These are phyloP conservation scores for Melampsora americana DNA, from an alignment of 1,284 basidiomycete genomes.

Conservation along the genomic window DNA sequence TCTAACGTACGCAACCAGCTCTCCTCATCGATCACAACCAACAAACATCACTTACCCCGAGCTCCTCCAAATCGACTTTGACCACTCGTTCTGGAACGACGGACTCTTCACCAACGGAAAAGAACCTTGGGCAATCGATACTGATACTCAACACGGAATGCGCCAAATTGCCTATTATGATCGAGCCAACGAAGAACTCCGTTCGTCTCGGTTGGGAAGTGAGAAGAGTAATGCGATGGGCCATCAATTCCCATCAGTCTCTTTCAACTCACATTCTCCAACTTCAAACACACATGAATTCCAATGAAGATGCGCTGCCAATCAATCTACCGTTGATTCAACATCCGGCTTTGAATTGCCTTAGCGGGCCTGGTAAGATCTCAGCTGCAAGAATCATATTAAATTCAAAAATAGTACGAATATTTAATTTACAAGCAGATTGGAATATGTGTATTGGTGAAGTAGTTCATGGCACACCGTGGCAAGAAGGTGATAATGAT, in stretches of 20 bases:
- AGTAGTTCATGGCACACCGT: not conserved
- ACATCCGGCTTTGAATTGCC: not conserved
- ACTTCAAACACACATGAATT: not conserved
- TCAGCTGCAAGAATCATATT: not conserved
- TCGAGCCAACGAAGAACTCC: not conserved
- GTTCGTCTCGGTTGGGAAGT: constrained; percentile 11
- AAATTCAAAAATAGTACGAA: not conserved
- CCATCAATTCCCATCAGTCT: not conserved
- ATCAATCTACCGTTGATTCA: not conserved
- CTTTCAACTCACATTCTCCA: not conserved
- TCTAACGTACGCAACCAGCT: too few species aligned
- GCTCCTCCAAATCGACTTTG: not conserved
- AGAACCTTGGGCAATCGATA: constrained; percentile 12
- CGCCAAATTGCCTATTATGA: not conserved
- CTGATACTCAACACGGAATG: constrained; percentile 2
- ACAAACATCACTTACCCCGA: not conserved
- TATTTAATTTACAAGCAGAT: not conserved
- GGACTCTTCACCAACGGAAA: constrained; percentile 6
- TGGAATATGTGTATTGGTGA: not conserved
- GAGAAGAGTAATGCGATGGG: constrained; percentile 5
- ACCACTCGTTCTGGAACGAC: constrained; percentile 15
- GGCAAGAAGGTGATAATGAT: not conserved
- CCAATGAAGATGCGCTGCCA: not conserved
- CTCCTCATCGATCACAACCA: not conserved
- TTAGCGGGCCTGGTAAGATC: not conserved